Percentiles rank a stretch among this genome's conserved stretches.
Evolutionary conservation across 2,329 filamentous ascomycete genomes (phyloP).

Genomic region (Scedosporium aurantiacum): DNA sequence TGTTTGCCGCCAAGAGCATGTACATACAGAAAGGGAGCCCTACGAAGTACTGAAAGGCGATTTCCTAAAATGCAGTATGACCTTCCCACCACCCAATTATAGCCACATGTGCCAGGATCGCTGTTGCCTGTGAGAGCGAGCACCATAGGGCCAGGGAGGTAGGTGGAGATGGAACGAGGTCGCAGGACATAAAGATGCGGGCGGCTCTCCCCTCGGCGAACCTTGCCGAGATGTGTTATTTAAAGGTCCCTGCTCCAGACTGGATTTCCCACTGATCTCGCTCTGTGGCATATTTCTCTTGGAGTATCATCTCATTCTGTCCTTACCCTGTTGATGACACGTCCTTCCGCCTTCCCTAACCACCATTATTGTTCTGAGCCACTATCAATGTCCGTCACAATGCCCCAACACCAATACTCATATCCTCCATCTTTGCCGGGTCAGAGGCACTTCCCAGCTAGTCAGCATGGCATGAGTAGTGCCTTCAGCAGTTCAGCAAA

Average conservation of each 20-base stretch:
- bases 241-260: background rate
- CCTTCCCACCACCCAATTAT: background rate
- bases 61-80: background rate
- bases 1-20: background rate
- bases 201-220: background rate
- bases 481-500: conserved; percentile 92
- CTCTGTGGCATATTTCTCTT: background rate
- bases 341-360: no score
- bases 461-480: conserved; percentile 50
- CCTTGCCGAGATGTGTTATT: background rate
- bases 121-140: background rate
- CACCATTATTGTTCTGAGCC: no score
- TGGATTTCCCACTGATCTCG: background rate
- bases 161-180: background rate
- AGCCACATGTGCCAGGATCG: background rate
- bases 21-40: no score
- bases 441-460: background rate
- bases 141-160: background rate
- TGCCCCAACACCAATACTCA: conserved; percentile 2
- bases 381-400: background rate
- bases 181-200: background rate
- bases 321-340: no score
- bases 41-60: background rate
- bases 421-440: background rate
- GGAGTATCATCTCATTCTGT: background rate